phyloP scores from a whole-genome alignment of 306 rosid species.

The Vachellia pachyceras region DNA sequence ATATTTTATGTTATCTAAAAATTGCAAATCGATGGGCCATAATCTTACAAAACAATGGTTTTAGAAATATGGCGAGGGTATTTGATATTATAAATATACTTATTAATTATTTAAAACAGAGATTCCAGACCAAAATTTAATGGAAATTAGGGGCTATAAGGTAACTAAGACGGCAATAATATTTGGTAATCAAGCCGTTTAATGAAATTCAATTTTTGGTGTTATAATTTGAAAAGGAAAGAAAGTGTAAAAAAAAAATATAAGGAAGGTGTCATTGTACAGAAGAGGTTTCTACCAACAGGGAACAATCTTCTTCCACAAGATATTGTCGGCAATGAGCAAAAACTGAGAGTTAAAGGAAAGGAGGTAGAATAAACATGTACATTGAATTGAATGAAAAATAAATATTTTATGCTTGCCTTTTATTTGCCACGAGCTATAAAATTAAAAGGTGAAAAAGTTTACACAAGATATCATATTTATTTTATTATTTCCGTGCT shows the following conservation, averaged over 20 bases:
- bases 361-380: conserved; percentile 18
- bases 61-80: too few species aligned
- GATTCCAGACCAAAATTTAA: neutral
- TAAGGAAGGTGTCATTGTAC: neutral
- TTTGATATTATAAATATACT: too few species aligned
- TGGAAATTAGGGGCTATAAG: neutral
- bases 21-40: too few species aligned
- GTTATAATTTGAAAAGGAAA: neutral
- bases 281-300: conserved; percentile 6
- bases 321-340: conserved; percentile 45
- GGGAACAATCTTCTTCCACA: conserved; percentile 40
- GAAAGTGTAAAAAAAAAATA: neutral
- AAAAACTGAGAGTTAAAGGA: conserved; percentile 20
- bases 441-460: neutral
- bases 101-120: neutral
- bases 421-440: conserved; percentile 11
- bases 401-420: conserved; percentile 4
- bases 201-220: neutral
- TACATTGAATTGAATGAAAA: conserved; percentile 7
- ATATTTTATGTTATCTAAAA: too few species aligned
- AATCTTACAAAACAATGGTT: too few species aligned
- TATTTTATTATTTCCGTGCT: neutral
- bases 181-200: neutral
- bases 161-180: neutral
- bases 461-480: neutral